Base-by-base conservation (phyloP, 2,329 filamentous ascomycete species). In the Xylogone sp. region DNA sequence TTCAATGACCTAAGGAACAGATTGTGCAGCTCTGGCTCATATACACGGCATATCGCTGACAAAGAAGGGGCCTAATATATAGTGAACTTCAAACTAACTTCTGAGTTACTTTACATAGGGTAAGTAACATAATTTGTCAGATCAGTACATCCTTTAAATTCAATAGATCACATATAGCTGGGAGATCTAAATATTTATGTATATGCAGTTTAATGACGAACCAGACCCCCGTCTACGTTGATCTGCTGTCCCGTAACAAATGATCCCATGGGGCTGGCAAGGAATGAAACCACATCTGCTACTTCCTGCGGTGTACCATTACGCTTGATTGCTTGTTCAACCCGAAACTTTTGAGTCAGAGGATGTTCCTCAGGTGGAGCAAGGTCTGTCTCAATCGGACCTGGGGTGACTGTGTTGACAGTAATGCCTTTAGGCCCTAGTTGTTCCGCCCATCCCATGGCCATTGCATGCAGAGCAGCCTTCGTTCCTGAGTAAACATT, bases 401-500 rank as follows among this genome's bases (percentile, higher is more conserved):
- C 51, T 21, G 48, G 48, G 19, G n/a, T 43, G 19, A 53, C 31
- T 16, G 22, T 2, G 21, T 53, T 55, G 20, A 55, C 46, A 9
- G 50, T 53, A 21, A 42, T 49, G 2, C 47, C 45, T 3, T 48
- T 46, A 5, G 43, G 34, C n/a, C 50, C 53, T 6, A 55, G 46
- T 22, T 55, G 50, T 27, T 44, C 71, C 0, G 83, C 82, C 74
- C 80, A 79, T 43, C 71, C 75, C 6, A 81, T 70, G 9, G 83
- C 86, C 51, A 85, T 62, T 0, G 75, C 79, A 62, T 86, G 82
- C 9, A 86, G 61, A 2, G 80, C 82, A 0, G 78, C 79, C 60
- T 85, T 86, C 3, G 75, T 77, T 0, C 77, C 75, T 45, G 72
- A 72, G 63, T 85, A 86, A 3, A 81, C 61, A 2, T 74, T 69